These are phyloP conservation scores for Fusarium pseudonygamai DNA, from an alignment of 2,329 filamentous ascomycete genomes.

Conservation along the genomic window DNA sequence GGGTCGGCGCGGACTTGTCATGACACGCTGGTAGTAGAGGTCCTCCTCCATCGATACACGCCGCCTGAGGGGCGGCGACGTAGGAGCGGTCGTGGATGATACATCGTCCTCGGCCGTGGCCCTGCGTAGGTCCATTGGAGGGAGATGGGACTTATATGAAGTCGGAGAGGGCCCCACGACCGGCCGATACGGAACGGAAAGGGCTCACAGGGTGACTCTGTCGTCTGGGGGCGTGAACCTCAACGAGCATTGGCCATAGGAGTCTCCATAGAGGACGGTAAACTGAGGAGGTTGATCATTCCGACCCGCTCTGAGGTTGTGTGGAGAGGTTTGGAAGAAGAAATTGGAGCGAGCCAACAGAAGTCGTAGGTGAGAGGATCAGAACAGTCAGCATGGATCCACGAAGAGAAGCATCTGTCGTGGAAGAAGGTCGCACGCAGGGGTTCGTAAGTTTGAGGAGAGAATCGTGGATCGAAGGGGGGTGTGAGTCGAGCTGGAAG, in stretches of 20 bases:
- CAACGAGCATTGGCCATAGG: conserved; percentile 42
- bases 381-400: conserved; percentile 43
- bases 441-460: conserved; percentile 32
- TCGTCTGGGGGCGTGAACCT: conserved; percentile 40
- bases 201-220: conserved; percentile 32
- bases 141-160: conserved; percentile 40
- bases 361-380: conserved; percentile 31
- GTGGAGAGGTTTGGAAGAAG: conserved; percentile 42
- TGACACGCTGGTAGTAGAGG: conserved; percentile 61
- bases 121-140: conserved; percentile 49
- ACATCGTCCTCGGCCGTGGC: conserved; percentile 46
- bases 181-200: conserved; percentile 36
- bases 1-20: conserved; percentile 57
- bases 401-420: conserved; percentile 34
- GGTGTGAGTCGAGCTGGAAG: conserved; percentile 38
- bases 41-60: conserved; percentile 66
- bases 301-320: conserved; percentile 49
- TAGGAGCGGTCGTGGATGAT: conserved; percentile 44
- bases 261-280: conserved; percentile 49
- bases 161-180: conserved; percentile 33
- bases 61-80: conserved; percentile 53
- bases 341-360: conserved; percentile 39
- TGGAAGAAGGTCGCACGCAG: conserved; percentile 37
- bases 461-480: conserved; percentile 36
- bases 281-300: conserved; percentile 47